phyloP scores from a whole-genome alignment of 768 basidiomycete species.

The Leucocoprinus birnbaumii region DNA sequence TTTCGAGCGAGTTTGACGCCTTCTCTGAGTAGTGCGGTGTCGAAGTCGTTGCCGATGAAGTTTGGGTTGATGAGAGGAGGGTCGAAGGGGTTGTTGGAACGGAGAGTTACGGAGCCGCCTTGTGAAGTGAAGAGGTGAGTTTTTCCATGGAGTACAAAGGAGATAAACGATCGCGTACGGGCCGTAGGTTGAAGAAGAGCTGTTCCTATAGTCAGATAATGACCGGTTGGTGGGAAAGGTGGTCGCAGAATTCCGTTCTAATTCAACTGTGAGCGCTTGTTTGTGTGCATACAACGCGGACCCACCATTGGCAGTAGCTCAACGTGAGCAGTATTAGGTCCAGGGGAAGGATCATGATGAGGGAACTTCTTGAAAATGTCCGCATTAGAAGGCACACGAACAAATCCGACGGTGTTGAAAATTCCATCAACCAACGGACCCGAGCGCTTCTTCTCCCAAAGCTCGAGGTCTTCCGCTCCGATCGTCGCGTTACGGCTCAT shows the following conservation, averaged over 20 bases:
- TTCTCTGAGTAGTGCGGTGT: slow-evolving; percentile 23
- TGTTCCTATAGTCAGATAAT: slow-evolving; percentile 24
- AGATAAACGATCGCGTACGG: slow-evolving; percentile 20
- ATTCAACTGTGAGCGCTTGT: neutral
- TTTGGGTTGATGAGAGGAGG: slow-evolving; percentile 45
- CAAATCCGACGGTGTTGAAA: slow-evolving; percentile 21
- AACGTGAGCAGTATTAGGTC: slow-evolving; percentile 30
- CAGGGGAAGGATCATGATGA: slow-evolving; percentile 30
- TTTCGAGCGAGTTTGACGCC: slow-evolving; percentile 15
- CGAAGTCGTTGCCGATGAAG: slow-evolving; percentile 31
- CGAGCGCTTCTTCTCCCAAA: slow-evolving; percentile 24
- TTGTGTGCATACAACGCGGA: neutral
- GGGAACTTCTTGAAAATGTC: slow-evolving; percentile 23
- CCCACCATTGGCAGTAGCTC: slow-evolving; percentile 31
- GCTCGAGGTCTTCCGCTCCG: slow-evolving; percentile 17
- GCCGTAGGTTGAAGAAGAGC: slow-evolving; percentile 31
- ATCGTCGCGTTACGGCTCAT: slow-evolving; percentile 22
- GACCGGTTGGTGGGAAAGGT: slow-evolving; percentile 23
- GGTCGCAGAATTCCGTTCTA: slow-evolving; percentile 12
- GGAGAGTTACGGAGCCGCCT: slow-evolving; percentile 31
- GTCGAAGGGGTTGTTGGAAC: slow-evolving; percentile 39
- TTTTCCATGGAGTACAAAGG: neutral
- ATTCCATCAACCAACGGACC: slow-evolving; percentile 21
- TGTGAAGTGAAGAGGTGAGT: neutral
- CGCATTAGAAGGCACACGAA: slow-evolving; percentile 25